Percentiles rank a stretch among this genome's conserved stretches.
Evolutionary conservation across 2,329 filamentous ascomycete genomes (phyloP).

Genomic region (Xylariaceae sp.): DNA sequence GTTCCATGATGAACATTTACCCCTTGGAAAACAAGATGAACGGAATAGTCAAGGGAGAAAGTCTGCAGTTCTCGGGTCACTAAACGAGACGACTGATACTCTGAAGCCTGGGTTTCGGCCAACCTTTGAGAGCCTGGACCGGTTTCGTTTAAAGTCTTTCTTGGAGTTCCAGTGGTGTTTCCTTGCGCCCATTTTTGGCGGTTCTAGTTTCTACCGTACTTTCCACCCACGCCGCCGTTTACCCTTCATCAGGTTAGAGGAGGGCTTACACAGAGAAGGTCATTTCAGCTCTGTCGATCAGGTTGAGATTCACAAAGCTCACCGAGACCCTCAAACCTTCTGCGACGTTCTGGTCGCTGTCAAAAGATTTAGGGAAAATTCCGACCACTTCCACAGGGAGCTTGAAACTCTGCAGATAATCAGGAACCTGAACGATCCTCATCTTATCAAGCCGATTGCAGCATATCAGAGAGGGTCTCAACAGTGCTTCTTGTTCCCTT

Average conservation of each 20-base stretch:
- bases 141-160: neutral
- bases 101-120: neutral
- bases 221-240: constrained; percentile 2
- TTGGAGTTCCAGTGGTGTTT: constrained; percentile 4
- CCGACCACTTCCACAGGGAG: constrained; percentile 8
- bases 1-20: constrained; percentile 9
- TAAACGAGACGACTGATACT: neutral
- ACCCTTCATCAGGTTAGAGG: neutral
- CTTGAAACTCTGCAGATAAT: constrained; percentile 3
- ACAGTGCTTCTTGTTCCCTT: constrained; percentile 24
- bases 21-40: neutral
- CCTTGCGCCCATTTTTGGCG: constrained; percentile 7
- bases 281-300: constrained; percentile 14
- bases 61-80: neutral
- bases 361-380: constrained; percentile 7
- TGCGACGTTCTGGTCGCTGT: neutral
- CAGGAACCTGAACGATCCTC: neutral
- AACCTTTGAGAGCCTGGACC: neutral
- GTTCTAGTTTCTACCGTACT: neutral
- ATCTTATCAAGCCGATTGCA: constrained; percentile 25
- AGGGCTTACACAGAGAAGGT: neutral
- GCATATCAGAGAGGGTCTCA: constrained; percentile 6
- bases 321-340: neutral
- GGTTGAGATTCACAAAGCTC: constrained; percentile 11
- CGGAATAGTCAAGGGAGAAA: neutral